phyloP scores from a whole-genome alignment of 2,329 filamentous ascomycete species.

The Exophiala calicioides region DNA sequence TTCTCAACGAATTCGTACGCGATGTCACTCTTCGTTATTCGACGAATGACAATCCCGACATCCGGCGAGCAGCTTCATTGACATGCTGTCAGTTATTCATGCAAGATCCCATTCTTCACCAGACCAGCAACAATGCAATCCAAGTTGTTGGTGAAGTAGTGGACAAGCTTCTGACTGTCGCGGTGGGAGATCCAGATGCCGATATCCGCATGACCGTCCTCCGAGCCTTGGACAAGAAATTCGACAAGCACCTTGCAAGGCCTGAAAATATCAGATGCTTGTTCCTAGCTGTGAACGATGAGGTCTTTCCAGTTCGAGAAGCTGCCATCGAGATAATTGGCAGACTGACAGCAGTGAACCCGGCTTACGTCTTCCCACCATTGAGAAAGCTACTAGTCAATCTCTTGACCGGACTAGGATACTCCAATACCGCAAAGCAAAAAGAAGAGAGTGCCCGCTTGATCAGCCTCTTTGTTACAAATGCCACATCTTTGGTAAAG shows the following conservation, averaged over 20 bases:
- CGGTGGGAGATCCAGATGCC: slow-evolving; percentile 86
- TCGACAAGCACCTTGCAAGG: slow-evolving; percentile 94
- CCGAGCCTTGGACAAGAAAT: slow-evolving; percentile 84
- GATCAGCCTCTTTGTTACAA: slow-evolving; percentile 87
- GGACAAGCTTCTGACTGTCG: slow-evolving; percentile 91
- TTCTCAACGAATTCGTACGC: slow-evolving; percentile 96
- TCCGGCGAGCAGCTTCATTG: slow-evolving; percentile 88
- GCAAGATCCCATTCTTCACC: slow-evolving; percentile 93
- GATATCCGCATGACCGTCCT: slow-evolving; percentile 88
- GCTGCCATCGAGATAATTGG: slow-evolving; percentile 96
- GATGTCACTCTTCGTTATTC: slow-evolving; percentile 98
- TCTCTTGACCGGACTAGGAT: slow-evolving; percentile 92
- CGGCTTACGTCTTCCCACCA: slow-evolving; percentile 95
- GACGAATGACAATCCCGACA: slow-evolving; percentile 90
- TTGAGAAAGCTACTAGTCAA: slow-evolving; percentile 93
- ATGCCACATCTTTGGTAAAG: slow-evolving; percentile 89
- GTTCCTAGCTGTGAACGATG: slow-evolving; percentile 94
- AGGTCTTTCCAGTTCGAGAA: slow-evolving; percentile 87
- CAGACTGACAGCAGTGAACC: slow-evolving; percentile 84
- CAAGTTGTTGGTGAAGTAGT: slow-evolving; percentile 98
- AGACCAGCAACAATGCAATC: slow-evolving; percentile 94
- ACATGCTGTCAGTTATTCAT: slow-evolving; percentile 98
- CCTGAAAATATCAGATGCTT: slow-evolving; percentile 95
- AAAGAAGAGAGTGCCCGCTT: slow-evolving; percentile 96
- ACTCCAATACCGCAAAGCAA: slow-evolving; percentile 88